Base-by-base conservation (phyloP, 805 yeast genomes). In the Blastobotrys americana region DNA sequence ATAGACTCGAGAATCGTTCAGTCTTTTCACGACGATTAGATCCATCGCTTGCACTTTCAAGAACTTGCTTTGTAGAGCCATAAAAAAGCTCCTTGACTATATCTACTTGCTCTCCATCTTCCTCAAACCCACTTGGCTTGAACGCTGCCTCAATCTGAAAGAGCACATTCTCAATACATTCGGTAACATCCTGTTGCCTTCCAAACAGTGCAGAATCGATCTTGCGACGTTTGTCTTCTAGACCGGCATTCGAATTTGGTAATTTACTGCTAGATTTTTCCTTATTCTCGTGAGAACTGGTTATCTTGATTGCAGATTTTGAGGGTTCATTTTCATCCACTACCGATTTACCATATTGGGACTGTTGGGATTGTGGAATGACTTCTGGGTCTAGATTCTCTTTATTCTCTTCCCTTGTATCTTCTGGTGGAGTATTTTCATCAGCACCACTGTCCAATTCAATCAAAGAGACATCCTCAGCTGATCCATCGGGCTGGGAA, bases 151-250 rank as follows among this genome's bases (percentile, higher is more conserved):
- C 97, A 31, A 93, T 68, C 61, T 90, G 97, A 51, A 82, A 84
- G 10, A 89, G 70, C 5, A 93, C 97, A 61, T 93, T 93, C 44
- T 89, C 95, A 57, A 90, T 88, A 63, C 97, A 90, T 60, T 93
- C 98, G 0, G 97, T 88, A 16, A 93, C 97, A 68, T 93, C 98
- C 61, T 93, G 98, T 60, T 93, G 98, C 52, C 95, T 72, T 2
- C 96, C 95, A 31, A 54, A 46, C 27, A 57, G 81, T 70, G 57
- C 85, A 89, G 43, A 44, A 36, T 54, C 50, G 16, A 53, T 48
- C 19, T 41, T 42, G 23, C 42, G 33, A 18, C 37, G 25, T 18
- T 41, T 38, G 33, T 45, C 41, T 18, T 41, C 42, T 13, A 34
- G 38, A 10, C 34, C 44, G 16, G 33, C 23, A 15, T 27, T 25